Percentiles rank a stretch among this genome's conserved stretches.
phyloP scores from a whole-genome alignment of 352 stramenopile genomes.

The Halophytophthora polymorphica region DNA sequence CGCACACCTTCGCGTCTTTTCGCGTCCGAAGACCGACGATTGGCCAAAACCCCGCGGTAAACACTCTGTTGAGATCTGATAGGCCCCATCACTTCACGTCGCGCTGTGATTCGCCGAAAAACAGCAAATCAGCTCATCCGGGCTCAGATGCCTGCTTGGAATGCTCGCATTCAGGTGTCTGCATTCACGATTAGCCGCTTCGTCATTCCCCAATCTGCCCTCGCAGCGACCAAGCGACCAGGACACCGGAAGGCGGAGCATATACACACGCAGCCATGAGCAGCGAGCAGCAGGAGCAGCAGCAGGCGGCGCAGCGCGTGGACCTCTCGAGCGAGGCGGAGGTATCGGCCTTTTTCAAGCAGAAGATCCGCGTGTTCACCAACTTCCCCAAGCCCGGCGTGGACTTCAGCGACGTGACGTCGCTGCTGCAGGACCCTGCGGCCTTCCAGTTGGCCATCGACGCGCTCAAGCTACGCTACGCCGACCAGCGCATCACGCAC shows the following conservation, averaged over 20 bases:
- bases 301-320: conserved; percentile 15
- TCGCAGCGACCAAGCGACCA: too few relatives aligned
- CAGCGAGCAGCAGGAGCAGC: conserved; percentile 13
- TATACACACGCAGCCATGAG: conserved; percentile 18
- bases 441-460: conserved; percentile 78
- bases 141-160: background rate
- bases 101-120: conserved; percentile 9
- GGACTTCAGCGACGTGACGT: conserved; percentile 72
- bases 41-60: too few relatives aligned
- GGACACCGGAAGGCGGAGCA: too few relatives aligned
- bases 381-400: conserved; percentile 56
- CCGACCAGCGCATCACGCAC: conserved; percentile 58
- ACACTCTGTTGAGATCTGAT: too few relatives aligned
- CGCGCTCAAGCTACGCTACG: conserved; percentile 62
- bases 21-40: too few relatives aligned
- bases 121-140: too few relatives aligned
- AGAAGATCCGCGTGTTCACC: conserved; percentile 63
- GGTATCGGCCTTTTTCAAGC: conserved; percentile 57
- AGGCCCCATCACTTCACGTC: too few relatives aligned
- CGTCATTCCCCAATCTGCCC: too few relatives aligned
- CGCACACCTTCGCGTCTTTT: too few relatives aligned
- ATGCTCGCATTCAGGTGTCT: conserved; percentile 10
- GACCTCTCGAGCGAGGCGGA: conserved; percentile 50
- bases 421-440: conserved; percentile 61
- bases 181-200: too few relatives aligned